These are phyloP conservation scores for Martiniozyma abietophila DNA, from an alignment of 805 yeast species.

Conservation along the genomic window DNA sequence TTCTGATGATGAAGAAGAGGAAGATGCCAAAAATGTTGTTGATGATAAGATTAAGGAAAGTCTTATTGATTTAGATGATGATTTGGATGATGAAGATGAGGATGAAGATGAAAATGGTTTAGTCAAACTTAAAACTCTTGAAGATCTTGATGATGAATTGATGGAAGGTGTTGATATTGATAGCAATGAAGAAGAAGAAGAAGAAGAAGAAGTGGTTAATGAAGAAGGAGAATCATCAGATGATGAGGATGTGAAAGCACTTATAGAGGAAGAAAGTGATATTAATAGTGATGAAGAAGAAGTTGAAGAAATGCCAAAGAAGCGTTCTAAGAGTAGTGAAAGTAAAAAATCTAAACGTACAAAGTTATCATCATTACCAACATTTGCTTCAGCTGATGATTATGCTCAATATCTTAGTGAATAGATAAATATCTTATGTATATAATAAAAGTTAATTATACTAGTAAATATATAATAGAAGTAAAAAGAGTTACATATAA, in stretches of 20 bases:
- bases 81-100: constrained; percentile 25
- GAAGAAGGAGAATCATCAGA: constrained; percentile 19
- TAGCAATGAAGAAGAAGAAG: constrained; percentile 11
- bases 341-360: constrained; percentile 27
- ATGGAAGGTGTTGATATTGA: constrained; percentile 21
- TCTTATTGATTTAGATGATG: constrained; percentile 26
- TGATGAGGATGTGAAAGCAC: constrained; percentile 20
- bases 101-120: constrained; percentile 20
- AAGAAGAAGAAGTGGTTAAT: constrained; percentile 17
- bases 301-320: constrained; percentile 12
- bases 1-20: constrained; percentile 26
- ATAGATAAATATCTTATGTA: constrained; percentile 11
- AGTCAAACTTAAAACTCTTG: constrained; percentile 16
- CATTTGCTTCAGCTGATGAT: constrained; percentile 83
- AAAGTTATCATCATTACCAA: constrained; percentile 62
- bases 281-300: constrained; percentile 19
- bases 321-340: constrained; percentile 14
- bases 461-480: too few species aligned
- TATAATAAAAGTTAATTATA: too few species aligned
- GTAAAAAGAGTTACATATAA: too few species aligned
- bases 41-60: constrained; percentile 22
- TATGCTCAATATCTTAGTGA: constrained; percentile 67
- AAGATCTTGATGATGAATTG: constrained; percentile 26
- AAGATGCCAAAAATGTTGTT: constrained; percentile 16
- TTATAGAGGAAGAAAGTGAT: constrained; percentile 16